These are phyloP conservation scores for Malus hybrid DNA, from an alignment of 331 rosid species.

Conservation along the genomic window DNA sequence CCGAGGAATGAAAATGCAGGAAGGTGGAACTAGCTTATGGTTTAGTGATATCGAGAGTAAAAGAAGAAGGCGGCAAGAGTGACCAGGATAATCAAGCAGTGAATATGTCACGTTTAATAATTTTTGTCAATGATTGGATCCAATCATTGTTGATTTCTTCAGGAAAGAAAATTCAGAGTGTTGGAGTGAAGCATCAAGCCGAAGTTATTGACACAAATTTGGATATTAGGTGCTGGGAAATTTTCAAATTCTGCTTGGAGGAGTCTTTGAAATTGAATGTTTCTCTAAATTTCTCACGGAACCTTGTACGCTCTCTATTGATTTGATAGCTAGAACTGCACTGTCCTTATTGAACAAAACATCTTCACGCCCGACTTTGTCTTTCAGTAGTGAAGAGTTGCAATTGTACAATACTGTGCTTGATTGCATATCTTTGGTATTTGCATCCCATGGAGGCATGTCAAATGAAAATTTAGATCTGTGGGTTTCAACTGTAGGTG, in stretches of 20 bases:
- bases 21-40: slow-evolving; percentile 59
- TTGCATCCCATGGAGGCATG: slow-evolving; percentile 69
- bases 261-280: slow-evolving; percentile 44
- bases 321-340: slow-evolving; percentile 44
- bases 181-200: slow-evolving; percentile 23
- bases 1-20: slow-evolving; percentile 46
- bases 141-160: slow-evolving; percentile 68
- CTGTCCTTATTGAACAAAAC: slow-evolving; percentile 23
- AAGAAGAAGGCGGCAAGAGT: slow-evolving; percentile 17
- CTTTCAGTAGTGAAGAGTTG: slow-evolving; percentile 24
- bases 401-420: slow-evolving; percentile 43
- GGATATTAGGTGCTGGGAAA: slow-evolving; percentile 80
- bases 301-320: slow-evolving; percentile 52
- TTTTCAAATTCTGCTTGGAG: slow-evolving; percentile 73
- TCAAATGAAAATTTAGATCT: slow-evolving; percentile 61
- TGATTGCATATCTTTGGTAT: slow-evolving; percentile 64
- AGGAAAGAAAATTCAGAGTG: slow-evolving; percentile 30
- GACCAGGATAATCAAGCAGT: slow-evolving; percentile 43
- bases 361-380: slow-evolving; percentile 10
- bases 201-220: slow-evolving; percentile 36
- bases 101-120: slow-evolving; percentile 43
- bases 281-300: slow-evolving; percentile 52
- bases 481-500: slow-evolving; percentile 55
- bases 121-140: slow-evolving; percentile 66
- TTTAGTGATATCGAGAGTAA: slow-evolving; percentile 41